phyloP scores from a whole-genome alignment of 2,329 filamentous ascomycete genomes.

The Ilyonectria robusta region DNA sequence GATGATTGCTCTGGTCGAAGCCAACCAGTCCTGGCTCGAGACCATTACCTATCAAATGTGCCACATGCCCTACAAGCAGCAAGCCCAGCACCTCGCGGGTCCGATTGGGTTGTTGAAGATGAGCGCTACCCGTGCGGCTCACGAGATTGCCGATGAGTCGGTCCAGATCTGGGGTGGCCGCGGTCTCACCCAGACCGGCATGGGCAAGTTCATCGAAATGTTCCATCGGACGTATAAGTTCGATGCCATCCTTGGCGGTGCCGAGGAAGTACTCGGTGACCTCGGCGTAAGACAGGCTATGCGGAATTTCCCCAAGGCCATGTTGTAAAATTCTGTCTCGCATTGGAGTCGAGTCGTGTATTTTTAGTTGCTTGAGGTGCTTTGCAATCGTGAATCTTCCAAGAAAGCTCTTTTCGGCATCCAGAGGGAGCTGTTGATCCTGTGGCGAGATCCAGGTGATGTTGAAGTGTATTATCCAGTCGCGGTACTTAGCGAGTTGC shows the following conservation, averaged over 20 bases:
- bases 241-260: conserved; percentile 82
- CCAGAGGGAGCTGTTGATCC: neutral
- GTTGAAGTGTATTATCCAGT: no score
- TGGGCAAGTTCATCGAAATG: conserved; percentile 87
- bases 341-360: conserved; percentile 17
- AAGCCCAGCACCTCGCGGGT: conserved; percentile 81
- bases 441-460: neutral
- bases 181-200: conserved; percentile 84
- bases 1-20: conserved; percentile 87
- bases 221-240: conserved; percentile 90
- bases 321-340: conserved; percentile 67
- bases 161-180: conserved; percentile 90
- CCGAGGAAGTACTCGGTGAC: conserved; percentile 87
- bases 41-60: conserved; percentile 90
- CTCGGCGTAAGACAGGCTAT: conserved; percentile 87
- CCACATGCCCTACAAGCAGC: conserved; percentile 84
- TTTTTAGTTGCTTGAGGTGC: conserved; percentile 23
- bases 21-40: conserved; percentile 90
- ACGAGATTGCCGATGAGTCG: conserved; percentile 87
- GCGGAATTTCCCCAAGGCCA: conserved; percentile 87
- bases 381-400: neutral
- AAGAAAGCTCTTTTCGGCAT: neutral
- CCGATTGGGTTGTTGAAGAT: conserved; percentile 89
- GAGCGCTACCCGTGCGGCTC: conserved; percentile 80
- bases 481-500: no score